These are phyloP conservation scores for Gnomoniopsis sp. DNA, from an alignment of 2,329 filamentous ascomycete species.

Conservation along the genomic window DNA sequence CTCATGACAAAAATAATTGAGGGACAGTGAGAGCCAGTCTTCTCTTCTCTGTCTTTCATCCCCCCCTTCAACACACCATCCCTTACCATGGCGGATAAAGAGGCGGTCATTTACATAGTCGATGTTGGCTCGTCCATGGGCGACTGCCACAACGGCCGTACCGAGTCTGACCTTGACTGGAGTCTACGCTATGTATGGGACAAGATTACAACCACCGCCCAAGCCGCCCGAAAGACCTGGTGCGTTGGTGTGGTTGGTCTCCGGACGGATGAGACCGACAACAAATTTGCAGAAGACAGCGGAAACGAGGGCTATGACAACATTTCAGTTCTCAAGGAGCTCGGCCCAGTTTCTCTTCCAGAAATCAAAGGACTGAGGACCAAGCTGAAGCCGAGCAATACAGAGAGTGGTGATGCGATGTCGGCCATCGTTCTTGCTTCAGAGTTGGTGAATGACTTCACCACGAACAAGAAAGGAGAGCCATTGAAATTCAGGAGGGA, in stretches of 20 bases:
- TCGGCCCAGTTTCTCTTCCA: slow-evolving; percentile 59
- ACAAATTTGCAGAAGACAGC: slow-evolving; percentile 60
- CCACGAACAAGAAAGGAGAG: slow-evolving; percentile 54
- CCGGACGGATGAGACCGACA: slow-evolving; percentile 72
- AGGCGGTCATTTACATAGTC: slow-evolving; percentile 87
- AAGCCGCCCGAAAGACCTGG: slow-evolving; percentile 66
- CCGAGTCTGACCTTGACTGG: slow-evolving; percentile 82
- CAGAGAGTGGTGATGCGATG: slow-evolving; percentile 73
- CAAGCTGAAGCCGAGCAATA: slow-evolving; percentile 64
- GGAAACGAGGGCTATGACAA: slow-evolving; percentile 74
- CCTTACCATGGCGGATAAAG: slow-evolving; percentile 78
- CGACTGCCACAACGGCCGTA: slow-evolving; percentile 64
- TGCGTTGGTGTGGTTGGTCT: slow-evolving; percentile 78
- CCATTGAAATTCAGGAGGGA: slow-evolving; percentile 71
- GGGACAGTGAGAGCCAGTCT: background rate
- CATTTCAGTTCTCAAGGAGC: slow-evolving; percentile 74
- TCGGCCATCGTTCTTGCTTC: slow-evolving; percentile 85
- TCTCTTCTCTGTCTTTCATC: background rate
- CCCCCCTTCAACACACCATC: background rate
- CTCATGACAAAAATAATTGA: background rate
- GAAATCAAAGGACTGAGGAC: slow-evolving; percentile 63
- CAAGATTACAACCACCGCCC: slow-evolving; percentile 73
- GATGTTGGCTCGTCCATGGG: slow-evolving; percentile 88
- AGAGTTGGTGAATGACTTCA: slow-evolving; percentile 77
- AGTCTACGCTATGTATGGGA: slow-evolving; percentile 93